Percentiles rank a stretch among this genome's conserved stretches.
Conservation (phyloP, 257 asterid species). For the Ajuga chamaepitys region DNA sequence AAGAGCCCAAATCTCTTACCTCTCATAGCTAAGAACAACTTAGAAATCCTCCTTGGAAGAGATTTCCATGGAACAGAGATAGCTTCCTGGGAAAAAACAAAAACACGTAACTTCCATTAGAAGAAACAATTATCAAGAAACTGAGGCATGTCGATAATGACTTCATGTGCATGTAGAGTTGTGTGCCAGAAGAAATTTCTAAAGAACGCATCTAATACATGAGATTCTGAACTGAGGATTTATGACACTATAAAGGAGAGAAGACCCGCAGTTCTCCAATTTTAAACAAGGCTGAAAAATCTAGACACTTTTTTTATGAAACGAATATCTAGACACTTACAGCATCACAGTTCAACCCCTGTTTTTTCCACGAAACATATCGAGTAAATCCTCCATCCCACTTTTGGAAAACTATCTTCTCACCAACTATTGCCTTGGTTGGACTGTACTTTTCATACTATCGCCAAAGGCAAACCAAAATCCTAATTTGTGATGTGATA, state of each 20-base stretch:
- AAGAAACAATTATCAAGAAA: conserved; percentile 3
- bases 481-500: neutral
- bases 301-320: no score
- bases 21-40: conserved; percentile 84
- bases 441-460: neutral
- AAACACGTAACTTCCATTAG: conserved; percentile 4
- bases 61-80: conserved; percentile 81
- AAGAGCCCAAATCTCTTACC: conserved; percentile 35
- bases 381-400: neutral
- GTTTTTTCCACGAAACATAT: neutral
- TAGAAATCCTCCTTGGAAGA: conserved; percentile 75
- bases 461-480: neutral
- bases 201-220: neutral
- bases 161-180: neutral
- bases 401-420: neutral
- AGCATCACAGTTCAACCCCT: neutral
- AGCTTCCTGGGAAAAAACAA: conserved; percentile 56
- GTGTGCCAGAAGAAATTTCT: neutral
- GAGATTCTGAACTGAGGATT: neutral
- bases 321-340: neutral
- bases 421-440: neutral
- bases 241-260: neutral
- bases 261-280: neutral
- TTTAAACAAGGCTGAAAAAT: neutral
- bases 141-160: neutral